Conservation (phyloP, 2,329 filamentous ascomycete genomes). For the Neoarthrinium moseri region DNA sequence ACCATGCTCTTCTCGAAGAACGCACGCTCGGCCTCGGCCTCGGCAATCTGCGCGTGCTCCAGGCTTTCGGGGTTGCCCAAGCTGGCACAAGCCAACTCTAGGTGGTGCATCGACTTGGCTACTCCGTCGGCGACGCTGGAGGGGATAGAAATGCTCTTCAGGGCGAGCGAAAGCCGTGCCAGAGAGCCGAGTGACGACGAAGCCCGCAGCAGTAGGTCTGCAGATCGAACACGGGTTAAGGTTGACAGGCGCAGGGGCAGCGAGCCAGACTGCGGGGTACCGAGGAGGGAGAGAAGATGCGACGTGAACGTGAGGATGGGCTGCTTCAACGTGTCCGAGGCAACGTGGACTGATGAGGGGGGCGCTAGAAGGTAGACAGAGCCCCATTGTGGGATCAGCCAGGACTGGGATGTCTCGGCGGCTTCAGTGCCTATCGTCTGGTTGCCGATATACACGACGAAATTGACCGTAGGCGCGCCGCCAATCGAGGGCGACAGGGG, state of each 20-base stretch:
- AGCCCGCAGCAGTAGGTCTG: constrained; percentile 81
- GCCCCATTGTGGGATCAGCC: constrained; percentile 97
- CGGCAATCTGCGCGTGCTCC: constrained; percentile 78
- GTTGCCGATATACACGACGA: constrained; percentile 85
- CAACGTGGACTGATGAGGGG: constrained; percentile 49
- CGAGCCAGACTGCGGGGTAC: constrained; percentile 79
- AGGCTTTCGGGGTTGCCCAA: constrained; percentile 68
- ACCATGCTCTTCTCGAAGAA: constrained; percentile 99
- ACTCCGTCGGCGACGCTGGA: constrained; percentile 83
- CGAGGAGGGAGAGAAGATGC: constrained; percentile 84
- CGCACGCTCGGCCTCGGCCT: constrained; percentile 84
- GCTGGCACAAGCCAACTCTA: constrained; percentile 73
- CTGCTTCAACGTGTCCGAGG: constrained; percentile 66
- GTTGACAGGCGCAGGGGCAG: constrained; percentile 83
- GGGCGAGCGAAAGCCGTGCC: constrained; percentile 76
- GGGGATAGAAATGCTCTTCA: constrained; percentile 90
- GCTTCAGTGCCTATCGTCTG: constrained; percentile 57
- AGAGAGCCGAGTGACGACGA: constrained; percentile 93
- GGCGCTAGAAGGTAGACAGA: constrained; percentile 60
- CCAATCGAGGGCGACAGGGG: constrained; percentile 93
- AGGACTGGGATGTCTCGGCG: constrained; percentile 58
- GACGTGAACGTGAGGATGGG: constrained; percentile 88
- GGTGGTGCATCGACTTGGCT: constrained; percentile 72
- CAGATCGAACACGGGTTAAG: constrained; percentile 79
- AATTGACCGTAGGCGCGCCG: constrained; percentile 90